Conservation (phyloP, 2,329 filamentous ascomycete species). For the Furcasterigmium sp. region DNA sequence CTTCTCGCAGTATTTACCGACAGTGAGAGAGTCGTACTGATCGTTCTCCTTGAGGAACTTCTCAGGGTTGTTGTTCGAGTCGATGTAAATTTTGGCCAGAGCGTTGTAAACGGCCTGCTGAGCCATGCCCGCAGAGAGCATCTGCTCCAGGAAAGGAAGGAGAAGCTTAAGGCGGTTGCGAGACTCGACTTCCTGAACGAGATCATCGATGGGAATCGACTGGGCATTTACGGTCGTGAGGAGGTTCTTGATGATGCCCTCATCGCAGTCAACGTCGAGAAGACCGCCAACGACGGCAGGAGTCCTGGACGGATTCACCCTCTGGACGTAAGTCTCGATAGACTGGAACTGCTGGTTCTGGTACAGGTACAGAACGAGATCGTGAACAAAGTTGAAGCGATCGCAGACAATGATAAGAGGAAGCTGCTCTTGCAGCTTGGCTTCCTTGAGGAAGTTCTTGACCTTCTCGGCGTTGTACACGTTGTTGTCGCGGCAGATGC, state of each 20-base stretch:
- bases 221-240: constrained; percentile 78
- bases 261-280: constrained; percentile 94
- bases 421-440: constrained; percentile 83
- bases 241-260: constrained; percentile 90
- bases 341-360: constrained; percentile 99
- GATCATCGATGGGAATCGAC: constrained; percentile 87
- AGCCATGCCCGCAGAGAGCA: constrained; percentile 82
- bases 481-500: constrained; percentile 92
- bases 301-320: constrained; percentile 86
- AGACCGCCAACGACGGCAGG: constrained; percentile 90
- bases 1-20: constrained; percentile 99
- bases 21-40: constrained; percentile 83
- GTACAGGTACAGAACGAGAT: constrained; percentile 93
- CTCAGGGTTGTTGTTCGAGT: constrained; percentile 97
- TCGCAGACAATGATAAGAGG: constrained; percentile 98
- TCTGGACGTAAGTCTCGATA: constrained; percentile 96
- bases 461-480: constrained; percentile 90
- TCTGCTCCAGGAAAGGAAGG: constrained; percentile 91
- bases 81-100: constrained; percentile 98
- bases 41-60: constrained; percentile 97
- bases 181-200: constrained; percentile 91
- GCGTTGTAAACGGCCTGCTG: constrained; percentile 97
- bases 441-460: constrained; percentile 99
- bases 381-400: constrained; percentile 98
- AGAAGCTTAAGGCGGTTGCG: constrained; percentile 94